phyloP scores from a whole-genome alignment of 2,329 filamentous ascomycete genomes.

The Diaporthe sp. region DNA sequence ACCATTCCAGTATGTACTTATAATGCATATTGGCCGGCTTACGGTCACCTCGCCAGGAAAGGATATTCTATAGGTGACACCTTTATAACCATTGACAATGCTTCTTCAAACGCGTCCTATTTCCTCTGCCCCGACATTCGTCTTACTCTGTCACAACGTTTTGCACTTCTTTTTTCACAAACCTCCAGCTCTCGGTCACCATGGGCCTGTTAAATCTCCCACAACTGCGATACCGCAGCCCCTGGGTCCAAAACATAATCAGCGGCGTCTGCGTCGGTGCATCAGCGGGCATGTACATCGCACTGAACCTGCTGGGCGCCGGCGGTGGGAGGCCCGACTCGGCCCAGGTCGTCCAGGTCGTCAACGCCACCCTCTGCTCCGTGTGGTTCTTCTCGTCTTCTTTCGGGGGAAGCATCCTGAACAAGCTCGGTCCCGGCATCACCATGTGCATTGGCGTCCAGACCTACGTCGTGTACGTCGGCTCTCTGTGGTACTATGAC shows the following conservation, averaged over 20 bases:
- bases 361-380: constrained; percentile 48
- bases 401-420: constrained; percentile 48
- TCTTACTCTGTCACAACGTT: not conserved
- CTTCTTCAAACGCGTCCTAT: not conserved
- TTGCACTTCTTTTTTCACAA: not conserved
- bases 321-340: constrained; percentile 48
- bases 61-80: not conserved
- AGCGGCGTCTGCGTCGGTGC: constrained; percentile 25
- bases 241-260: constrained; percentile 14
- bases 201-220: constrained; percentile 10
- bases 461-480: constrained; percentile 29
- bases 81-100: not conserved
- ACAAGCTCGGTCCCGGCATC: constrained; percentile 46
- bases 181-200: not conserved
- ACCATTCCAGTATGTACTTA: not conserved
- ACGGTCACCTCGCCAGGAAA: not conserved
- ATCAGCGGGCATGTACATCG: constrained; percentile 24
- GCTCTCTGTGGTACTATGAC: constrained; percentile 35
- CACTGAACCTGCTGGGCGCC: constrained; percentile 45
- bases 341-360: constrained; percentile 47
- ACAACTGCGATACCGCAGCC: constrained; percentile 10
- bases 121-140: not conserved
- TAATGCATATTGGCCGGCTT: not conserved
- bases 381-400: constrained; percentile 49
- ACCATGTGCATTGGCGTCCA: constrained; percentile 39